Conservation (phyloP, 1,284 basidiomycete genomes). For the Rhodofomes roseus region DNA sequence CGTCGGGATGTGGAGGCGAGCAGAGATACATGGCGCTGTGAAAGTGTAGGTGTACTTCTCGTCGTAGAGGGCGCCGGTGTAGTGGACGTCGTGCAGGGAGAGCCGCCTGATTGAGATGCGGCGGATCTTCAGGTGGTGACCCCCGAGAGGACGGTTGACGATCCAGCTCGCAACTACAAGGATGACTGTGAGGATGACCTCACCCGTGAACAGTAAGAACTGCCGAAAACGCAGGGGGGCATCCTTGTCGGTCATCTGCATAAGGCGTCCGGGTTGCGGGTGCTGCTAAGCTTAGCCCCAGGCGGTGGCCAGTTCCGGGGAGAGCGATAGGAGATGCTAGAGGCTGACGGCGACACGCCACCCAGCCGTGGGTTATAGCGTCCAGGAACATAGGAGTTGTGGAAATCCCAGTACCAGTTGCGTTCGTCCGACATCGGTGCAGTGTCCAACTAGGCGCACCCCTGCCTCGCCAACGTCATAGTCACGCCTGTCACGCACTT, state of each 20-base stretch:
- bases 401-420: no score
- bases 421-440: no score
- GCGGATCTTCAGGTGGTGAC: slow-evolving; percentile 18
- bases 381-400: no score
- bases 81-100: slow-evolving; percentile 16
- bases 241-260: not conserved
- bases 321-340: no score
- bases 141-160: slow-evolving; percentile 12
- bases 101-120: slow-evolving; percentile 12
- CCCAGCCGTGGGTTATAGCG: no score
- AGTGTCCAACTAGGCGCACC: no score
- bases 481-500: not conserved
- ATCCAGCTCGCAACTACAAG: slow-evolving; percentile 17
- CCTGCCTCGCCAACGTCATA: not conserved
- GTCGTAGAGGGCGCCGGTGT: slow-evolving; percentile 15
- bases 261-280: not conserved
- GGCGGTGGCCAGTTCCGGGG: not conserved
- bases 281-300: not conserved
- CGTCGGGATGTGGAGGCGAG: slow-evolving; percentile 32
- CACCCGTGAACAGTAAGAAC: not conserved
- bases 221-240: not conserved
- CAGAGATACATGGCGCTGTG: slow-evolving; percentile 9
- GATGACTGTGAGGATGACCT: not conserved
- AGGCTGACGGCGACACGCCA: no score
- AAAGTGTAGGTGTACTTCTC: slow-evolving; percentile 20